phyloP scores from a whole-genome alignment of 129 eudicot genomes.

The Escallonia herrerae region DNA sequence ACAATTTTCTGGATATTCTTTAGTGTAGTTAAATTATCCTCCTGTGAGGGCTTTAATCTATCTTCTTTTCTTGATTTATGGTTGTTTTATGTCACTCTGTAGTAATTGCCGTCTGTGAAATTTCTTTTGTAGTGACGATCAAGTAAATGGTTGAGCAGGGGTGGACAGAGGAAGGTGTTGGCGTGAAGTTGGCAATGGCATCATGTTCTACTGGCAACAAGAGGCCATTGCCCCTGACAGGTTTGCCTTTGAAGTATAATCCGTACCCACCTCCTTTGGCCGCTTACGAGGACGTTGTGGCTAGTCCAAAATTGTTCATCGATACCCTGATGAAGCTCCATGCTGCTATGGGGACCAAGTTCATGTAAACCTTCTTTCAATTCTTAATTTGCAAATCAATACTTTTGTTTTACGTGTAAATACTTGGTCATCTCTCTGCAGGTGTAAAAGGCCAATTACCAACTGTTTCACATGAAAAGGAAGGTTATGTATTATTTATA shows the following conservation, averaged over 20 bases:
- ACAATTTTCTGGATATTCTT: no score
- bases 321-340: slow-evolving; percentile 75
- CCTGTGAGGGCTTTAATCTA: background rate
- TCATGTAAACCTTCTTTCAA: slow-evolving; percentile 44
- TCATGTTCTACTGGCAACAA: slow-evolving; percentile 35
- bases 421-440: no score
- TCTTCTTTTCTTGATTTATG: background rate
- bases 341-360: slow-evolving; percentile 87
- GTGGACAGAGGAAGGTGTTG: slow-evolving; percentile 13
- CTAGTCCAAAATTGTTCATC: slow-evolving; percentile 46
- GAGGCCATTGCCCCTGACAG: slow-evolving; percentile 15
- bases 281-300: slow-evolving; percentile 60
- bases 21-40: no score
- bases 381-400: background rate
- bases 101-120: background rate
- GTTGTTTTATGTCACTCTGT: background rate
- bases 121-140: background rate
- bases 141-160: slow-evolving; percentile 15
- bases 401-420: background rate
- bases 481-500: no score
- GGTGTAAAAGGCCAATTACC: no score
- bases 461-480: no score
- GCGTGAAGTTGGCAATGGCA: slow-evolving; percentile 24
- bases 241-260: slow-evolving; percentile 16
- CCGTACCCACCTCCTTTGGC: slow-evolving; percentile 64